A percentile compares a stretch with the other conserved stretches of the same genome.
These are phyloP conservation scores for Theileria luwenshuni DNA, from an alignment of 169 alveolate genomes.

Conservation along the genomic window DNA sequence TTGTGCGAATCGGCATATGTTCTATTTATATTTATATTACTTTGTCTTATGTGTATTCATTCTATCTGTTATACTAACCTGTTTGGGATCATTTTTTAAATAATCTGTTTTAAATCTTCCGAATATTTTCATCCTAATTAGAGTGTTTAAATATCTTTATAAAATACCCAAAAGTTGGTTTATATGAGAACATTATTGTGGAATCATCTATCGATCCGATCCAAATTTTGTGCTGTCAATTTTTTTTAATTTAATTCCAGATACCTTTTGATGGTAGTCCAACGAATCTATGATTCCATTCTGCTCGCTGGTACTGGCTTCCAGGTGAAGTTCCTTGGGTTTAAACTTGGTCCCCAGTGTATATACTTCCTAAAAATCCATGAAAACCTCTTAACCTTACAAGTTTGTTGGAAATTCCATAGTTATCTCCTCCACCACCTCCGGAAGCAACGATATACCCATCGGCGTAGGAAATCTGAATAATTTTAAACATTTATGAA, in stretches of 20 bases:
- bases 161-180: conserved; percentile 30
- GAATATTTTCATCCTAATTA: conserved; percentile 61
- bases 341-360: conserved; percentile 12
- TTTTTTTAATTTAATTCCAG: neutral
- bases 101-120: conserved; percentile 63
- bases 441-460: conserved; percentile 78
- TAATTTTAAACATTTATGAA: neutral
- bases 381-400: conserved; percentile 51
- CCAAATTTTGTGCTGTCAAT: conserved; percentile 74
- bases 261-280: conserved; percentile 32
- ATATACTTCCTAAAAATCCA: conserved; percentile 47
- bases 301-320: conserved; percentile 26
- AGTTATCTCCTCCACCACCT: conserved; percentile 81
- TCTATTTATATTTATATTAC: conserved; percentile 5
- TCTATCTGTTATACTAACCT: conserved; percentile 24
- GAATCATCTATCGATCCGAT: conserved; percentile 73
- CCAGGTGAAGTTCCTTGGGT: conserved; percentile 25
- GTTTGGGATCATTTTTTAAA: conserved; percentile 63
- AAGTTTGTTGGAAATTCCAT: conserved; percentile 73
- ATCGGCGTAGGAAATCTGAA: conserved; percentile 69
- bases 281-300: conserved; percentile 45
- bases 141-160: conserved; percentile 17
- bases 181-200: conserved; percentile 62
- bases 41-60: neutral
- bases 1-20: conserved; percentile 42